Evolutionary conservation across 2,329 filamentous ascomycete genomes (phyloP).

Genomic region (Tolypocladium endophyticum): DNA sequence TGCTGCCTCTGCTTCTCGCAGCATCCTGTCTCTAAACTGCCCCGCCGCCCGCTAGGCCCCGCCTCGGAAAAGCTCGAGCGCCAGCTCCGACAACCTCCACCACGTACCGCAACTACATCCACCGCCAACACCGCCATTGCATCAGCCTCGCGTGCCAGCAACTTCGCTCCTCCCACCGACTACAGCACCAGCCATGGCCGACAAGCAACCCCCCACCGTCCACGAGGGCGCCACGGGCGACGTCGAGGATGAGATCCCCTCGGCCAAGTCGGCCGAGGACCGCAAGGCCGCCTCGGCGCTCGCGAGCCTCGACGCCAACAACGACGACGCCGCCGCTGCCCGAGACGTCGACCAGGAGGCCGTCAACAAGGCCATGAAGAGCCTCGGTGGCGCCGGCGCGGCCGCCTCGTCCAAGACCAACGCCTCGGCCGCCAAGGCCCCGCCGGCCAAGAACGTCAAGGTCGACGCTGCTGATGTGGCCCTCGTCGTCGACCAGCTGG

Average conservation of each 20-base stretch:
- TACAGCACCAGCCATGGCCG: slow-evolving; percentile 36
- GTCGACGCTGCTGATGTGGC: slow-evolving; percentile 62
- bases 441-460: slow-evolving; percentile 53
- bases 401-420: slow-evolving; percentile 17
- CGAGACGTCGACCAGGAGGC: slow-evolving; percentile 60
- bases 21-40: not conserved
- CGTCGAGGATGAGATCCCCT: slow-evolving; percentile 43
- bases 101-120: not conserved
- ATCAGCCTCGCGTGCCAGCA: not conserved
- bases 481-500: slow-evolving; percentile 62
- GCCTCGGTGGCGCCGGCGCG: slow-evolving; percentile 31
- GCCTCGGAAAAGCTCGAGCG: not conserved
- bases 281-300: slow-evolving; percentile 67
- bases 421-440: slow-evolving; percentile 12
- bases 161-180: not conserved
- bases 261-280: slow-evolving; percentile 59
- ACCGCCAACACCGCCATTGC: not conserved
- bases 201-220: slow-evolving; percentile 46
- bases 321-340: slow-evolving; percentile 33
- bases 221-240: slow-evolving; percentile 52
- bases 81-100: not conserved
- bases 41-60: not conserved
- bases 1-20: not conserved
- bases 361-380: slow-evolving; percentile 61
- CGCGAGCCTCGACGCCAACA: slow-evolving; percentile 52